These are phyloP conservation scores for Pseudogymnoascus sp. DNA, from an alignment of 2,329 filamentous ascomycete species.

Conservation along the genomic window DNA sequence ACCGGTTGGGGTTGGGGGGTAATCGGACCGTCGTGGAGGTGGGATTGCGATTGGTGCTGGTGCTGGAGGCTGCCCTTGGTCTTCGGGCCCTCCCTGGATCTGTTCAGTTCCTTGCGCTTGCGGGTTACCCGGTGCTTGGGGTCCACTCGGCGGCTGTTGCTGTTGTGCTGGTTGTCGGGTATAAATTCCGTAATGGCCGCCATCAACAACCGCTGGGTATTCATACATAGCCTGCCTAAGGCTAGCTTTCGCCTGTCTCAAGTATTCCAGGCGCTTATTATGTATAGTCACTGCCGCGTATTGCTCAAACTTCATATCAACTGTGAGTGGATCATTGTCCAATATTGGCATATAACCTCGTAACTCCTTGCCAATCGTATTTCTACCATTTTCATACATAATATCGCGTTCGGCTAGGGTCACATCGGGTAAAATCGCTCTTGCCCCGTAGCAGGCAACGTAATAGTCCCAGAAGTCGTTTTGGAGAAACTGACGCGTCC, in stretches of 20 bases:
- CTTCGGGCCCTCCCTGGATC: not conserved
- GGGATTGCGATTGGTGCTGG: not conserved
- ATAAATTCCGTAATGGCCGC: no score
- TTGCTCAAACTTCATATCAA: no score
- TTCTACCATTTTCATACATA: not conserved
- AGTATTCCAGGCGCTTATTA: no score
- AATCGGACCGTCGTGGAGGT: not conserved
- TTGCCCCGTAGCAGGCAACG: not conserved
- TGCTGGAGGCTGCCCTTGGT: not conserved
- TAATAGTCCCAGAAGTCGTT: not conserved
- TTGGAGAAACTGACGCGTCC: not conserved
- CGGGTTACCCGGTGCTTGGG: not conserved
- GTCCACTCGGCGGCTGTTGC: not conserved
- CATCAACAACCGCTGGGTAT: no score
- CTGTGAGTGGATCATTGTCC: no score
- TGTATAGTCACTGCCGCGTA: no score
- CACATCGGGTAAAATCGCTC: not conserved
- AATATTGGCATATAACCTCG: no score
- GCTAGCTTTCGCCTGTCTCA: no score
- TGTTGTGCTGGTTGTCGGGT: not conserved
- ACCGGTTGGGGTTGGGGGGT: not conserved
- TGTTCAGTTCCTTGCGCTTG: not conserved
- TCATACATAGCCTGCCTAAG: no score
- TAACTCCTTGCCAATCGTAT: not conserved
- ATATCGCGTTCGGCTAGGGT: not conserved